Evolutionary conservation across 2,329 filamentous ascomycete species (phyloP).

Genomic region (Fusarium camptoceras): DNA sequence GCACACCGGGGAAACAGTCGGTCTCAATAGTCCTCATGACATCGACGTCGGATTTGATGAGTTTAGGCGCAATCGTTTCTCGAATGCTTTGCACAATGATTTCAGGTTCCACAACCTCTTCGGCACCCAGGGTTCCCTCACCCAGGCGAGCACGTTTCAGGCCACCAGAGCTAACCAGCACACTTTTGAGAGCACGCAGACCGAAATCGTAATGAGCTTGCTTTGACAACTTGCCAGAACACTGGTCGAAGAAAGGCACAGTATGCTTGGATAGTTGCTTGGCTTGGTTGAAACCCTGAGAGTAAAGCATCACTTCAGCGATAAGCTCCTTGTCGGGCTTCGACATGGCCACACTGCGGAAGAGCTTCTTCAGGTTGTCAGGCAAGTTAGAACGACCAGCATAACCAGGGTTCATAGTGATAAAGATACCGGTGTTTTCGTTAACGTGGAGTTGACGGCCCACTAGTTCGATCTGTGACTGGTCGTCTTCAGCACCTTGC

Average conservation of each 20-base stretch:
- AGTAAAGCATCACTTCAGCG: slow-evolving; percentile 99
- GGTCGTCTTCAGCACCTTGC: slow-evolving; percentile 82
- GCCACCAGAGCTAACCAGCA: slow-evolving; percentile 96
- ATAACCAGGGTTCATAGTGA: slow-evolving; percentile 99
- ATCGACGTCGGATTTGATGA: slow-evolving; percentile 92
- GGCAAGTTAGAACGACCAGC: slow-evolving; percentile 97
- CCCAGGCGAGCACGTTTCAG: slow-evolving; percentile 86
- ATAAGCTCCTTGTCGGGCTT: slow-evolving; percentile 99
- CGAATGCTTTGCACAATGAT: slow-evolving; percentile 99
- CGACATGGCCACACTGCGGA: slow-evolving; percentile 99
- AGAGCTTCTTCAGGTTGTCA: slow-evolving; percentile 99
- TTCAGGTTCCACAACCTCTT: slow-evolving; percentile 88
- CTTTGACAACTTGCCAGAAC: slow-evolving; percentile 83
- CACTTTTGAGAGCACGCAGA: slow-evolving; percentile 96
- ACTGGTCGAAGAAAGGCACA: slow-evolving; percentile 98
- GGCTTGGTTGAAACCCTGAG: slow-evolving; percentile 97
- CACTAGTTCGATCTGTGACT: slow-evolving; percentile 92
- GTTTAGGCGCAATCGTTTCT: slow-evolving; percentile 97
- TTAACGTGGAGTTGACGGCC: slow-evolving; percentile 92
- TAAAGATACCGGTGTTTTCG: slow-evolving; percentile 96
- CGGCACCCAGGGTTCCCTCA: slow-evolving; percentile 68
- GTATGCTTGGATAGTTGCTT: slow-evolving; percentile 94
- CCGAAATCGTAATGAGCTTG: slow-evolving; percentile 99
- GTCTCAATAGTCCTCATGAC: slow-evolving; percentile 86
- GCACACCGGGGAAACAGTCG: slow-evolving; percentile 89